Evolutionary conservation across 148 eudicot species (phyloP).

Genomic region (Rhododendron ovatum): DNA sequence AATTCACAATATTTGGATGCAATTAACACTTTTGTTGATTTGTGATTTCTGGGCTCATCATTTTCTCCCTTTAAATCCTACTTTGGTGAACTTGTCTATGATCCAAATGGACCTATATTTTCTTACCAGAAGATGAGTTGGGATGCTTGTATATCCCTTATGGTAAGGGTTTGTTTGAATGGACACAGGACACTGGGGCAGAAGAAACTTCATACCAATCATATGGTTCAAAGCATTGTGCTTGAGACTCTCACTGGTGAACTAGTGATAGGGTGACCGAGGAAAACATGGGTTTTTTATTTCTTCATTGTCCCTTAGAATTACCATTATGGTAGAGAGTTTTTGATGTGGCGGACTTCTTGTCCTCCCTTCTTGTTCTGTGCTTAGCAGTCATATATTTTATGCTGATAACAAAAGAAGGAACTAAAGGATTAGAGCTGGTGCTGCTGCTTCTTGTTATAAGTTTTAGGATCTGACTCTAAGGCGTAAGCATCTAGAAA

Average conservation of each 20-base stretch:
- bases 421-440: neutral
- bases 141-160: neutral
- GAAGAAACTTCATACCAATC: neutral
- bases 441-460: neutral
- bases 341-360: neutral
- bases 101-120: neutral
- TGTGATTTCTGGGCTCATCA: neutral
- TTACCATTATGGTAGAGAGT: neutral
- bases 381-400: neutral
- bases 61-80: neutral
- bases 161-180: neutral
- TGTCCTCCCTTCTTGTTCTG: neutral
- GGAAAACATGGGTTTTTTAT: neutral
- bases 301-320: neutral
- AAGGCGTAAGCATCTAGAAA: neutral
- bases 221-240: neutral
- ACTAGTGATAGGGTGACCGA: neutral
- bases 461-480: neutral
- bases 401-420: neutral
- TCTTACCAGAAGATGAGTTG: neutral
- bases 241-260: neutral
- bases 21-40: neutral
- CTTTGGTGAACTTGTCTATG: neutral
- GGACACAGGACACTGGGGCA: neutral
- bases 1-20: neutral